Evolutionary conservation across 768 basidiomycete genomes (phyloP).

Genomic region (Hirschioporus abietinus): DNA sequence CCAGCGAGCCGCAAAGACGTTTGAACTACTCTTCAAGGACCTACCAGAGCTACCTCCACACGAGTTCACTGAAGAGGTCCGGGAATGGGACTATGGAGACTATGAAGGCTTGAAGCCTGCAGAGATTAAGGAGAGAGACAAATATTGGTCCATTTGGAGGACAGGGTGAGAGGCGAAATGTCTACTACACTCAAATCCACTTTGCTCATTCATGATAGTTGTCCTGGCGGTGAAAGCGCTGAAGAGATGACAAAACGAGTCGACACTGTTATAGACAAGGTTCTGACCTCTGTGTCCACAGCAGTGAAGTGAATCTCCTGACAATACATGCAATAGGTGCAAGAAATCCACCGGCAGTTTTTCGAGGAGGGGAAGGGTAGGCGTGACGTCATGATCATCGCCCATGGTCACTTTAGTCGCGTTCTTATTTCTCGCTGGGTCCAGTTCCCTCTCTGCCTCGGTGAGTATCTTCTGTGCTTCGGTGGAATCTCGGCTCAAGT

Average conservation of each 20-base stretch:
- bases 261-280: conserved; percentile 69
- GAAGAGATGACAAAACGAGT: conserved; percentile 76
- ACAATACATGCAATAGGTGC: conserved; percentile 40
- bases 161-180: conserved; percentile 54
- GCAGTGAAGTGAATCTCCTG: not conserved
- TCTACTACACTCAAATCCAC: not conserved
- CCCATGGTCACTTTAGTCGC: conserved; percentile 82
- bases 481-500: not conserved
- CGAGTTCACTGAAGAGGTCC: conserved; percentile 55
- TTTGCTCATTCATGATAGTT: conserved; percentile 37
- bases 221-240: conserved; percentile 83
- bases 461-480: conserved; percentile 27
- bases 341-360: conserved; percentile 66
- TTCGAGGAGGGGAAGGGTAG: conserved; percentile 59
- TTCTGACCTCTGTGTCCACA: conserved; percentile 18
- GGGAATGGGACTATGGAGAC: conserved; percentile 91
- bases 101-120: conserved; percentile 79
- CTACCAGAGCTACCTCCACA: conserved; percentile 43
- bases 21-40: conserved; percentile 69
- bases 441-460: conserved; percentile 53
- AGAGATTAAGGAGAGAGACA: conserved; percentile 64
- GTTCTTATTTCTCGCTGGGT: conserved; percentile 82
- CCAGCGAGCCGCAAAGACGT: conserved; percentile 78
- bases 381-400: conserved; percentile 83
- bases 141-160: conserved; percentile 77